A percentile compares a stretch with the other conserved stretches of the same genome.
These are phyloP conservation scores for Nicotiana sylvestris DNA, from an alignment of 257 asterid species.

Conservation along the genomic window DNA sequence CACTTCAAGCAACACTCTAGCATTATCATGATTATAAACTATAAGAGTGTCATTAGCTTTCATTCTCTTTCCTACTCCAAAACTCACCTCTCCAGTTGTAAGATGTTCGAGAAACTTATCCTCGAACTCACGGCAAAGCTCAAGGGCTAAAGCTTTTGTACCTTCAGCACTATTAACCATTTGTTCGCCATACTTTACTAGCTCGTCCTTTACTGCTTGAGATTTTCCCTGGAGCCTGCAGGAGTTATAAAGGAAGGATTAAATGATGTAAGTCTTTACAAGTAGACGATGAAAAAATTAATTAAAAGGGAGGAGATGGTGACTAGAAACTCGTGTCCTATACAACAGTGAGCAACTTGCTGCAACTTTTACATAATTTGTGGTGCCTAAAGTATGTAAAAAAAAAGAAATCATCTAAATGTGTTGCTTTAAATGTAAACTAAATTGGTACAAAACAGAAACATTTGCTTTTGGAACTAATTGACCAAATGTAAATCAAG, in stretches of 20 bases:
- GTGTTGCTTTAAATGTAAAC: neutral
- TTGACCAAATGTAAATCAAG: neutral
- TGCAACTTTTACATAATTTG: neutral
- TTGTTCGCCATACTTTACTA: constrained; percentile 83
- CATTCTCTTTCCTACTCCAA: constrained; percentile 3
- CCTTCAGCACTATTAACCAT: constrained; percentile 93
- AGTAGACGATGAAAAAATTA: constrained; percentile 2
- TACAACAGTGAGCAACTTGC: neutral
- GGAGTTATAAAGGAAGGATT: constrained; percentile 13
- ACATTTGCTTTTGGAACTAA: neutral
- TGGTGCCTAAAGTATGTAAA: neutral
- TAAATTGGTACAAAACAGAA: neutral
- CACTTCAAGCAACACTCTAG: neutral
- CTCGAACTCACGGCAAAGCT: constrained; percentile 98
- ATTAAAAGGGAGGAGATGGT: neutral
- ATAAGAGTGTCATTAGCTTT: neutral
- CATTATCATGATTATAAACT: constrained; percentile 3
- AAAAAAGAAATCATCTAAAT: neutral
- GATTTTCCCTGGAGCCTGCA: constrained; percentile 97
- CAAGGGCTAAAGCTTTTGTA: constrained; percentile 92
- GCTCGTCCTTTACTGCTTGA: constrained; percentile 86
- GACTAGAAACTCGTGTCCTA: neutral
- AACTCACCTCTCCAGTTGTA: constrained; percentile 81
- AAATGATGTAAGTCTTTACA: neutral
- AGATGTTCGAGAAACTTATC: constrained; percentile 98